A percentile compares a stretch with the other conserved stretches of the same genome.
Evolutionary conservation across 306 rosid species (phyloP).

Genomic region (Aeschynomene evenia): DNA sequence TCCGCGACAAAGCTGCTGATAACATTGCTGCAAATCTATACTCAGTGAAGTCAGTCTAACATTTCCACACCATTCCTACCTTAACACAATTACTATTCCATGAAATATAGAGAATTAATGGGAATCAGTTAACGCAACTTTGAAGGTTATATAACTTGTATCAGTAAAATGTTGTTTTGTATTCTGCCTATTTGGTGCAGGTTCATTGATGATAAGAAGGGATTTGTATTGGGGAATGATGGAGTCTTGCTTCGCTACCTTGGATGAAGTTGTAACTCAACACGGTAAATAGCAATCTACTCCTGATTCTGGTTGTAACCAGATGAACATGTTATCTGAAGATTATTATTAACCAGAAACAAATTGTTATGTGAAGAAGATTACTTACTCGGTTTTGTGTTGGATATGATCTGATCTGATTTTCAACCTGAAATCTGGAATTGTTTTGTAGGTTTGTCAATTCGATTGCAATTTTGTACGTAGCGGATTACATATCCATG

Average conservation of each 20-base stretch:
- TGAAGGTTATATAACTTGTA: constrained; percentile 9
- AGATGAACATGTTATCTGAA: constrained; percentile 11
- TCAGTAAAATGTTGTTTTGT: constrained; percentile 10
- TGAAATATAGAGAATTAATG: constrained; percentile 14
- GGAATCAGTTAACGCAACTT: not conserved
- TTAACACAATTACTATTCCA: constrained; percentile 5
- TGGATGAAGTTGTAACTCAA: constrained; percentile 51
- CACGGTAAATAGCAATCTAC: constrained; percentile 41
- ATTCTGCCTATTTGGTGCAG: constrained; percentile 40
- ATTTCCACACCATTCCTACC: constrained; percentile 2
- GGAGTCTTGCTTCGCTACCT: constrained; percentile 97
- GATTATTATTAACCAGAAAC: not conserved
- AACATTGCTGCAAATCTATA: constrained; percentile 95
- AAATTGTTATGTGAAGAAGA: not conserved
- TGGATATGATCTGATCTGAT: too few relatives aligned
- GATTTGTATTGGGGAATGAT: constrained; percentile 93
- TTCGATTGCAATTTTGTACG: constrained; percentile 42
- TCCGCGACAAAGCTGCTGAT: constrained; percentile 96
- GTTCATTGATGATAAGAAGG: constrained; percentile 79
- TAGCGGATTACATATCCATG: constrained; percentile 38
- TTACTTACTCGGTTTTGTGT: not conserved
- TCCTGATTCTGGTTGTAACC: constrained; percentile 16
- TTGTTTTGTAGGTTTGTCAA: constrained; percentile 36
- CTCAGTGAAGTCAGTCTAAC: constrained; percentile 80
- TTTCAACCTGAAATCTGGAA: constrained; percentile 23